Evolutionary conservation across 2,329 filamentous ascomycete species (phyloP).

Genomic region (Fusarium irregulare): DNA sequence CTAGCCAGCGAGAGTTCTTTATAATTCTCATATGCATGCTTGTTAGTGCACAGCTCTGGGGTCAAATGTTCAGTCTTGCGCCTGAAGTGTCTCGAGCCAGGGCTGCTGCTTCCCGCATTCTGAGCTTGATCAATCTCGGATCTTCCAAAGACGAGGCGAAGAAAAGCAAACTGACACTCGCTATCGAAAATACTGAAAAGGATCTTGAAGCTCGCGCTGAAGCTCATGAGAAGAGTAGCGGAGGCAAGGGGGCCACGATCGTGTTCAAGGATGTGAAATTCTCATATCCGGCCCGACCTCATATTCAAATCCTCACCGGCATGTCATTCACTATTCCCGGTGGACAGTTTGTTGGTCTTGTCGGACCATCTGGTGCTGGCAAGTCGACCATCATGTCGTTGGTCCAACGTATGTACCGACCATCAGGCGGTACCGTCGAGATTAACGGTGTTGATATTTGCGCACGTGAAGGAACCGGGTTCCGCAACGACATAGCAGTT

Average conservation of each 20-base stretch:
- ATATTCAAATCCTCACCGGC: conserved; percentile 66
- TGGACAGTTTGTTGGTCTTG: conserved; percentile 71
- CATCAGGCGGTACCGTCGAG: conserved; percentile 54
- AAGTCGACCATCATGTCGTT: conserved; percentile 74
- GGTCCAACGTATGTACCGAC: conserved; percentile 62
- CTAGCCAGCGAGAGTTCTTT: conserved; percentile 76
- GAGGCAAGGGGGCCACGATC: conserved; percentile 57
- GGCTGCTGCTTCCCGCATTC: conserved; percentile 68
- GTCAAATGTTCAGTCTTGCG: conserved; percentile 79
- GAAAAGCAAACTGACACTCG: conserved; percentile 23
- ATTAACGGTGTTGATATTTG: conserved; percentile 62
- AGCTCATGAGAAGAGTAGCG: conserved; percentile 36
- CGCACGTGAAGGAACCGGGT: conserved; percentile 54
- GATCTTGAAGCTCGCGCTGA: conserved; percentile 56
- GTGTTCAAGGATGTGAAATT: conserved; percentile 71
- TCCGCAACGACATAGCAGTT: conserved; percentile 65
- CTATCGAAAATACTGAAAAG: conserved; percentile 33
- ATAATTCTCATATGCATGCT: conserved; percentile 78
- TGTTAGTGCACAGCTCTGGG: conserved; percentile 78
- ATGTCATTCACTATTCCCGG: conserved; percentile 67
- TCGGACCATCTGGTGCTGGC: conserved; percentile 73
- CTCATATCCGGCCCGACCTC: conserved; percentile 72
- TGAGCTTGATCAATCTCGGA: conserved; percentile 61
- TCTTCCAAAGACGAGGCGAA: conserved; percentile 43
- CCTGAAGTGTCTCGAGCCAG: conserved; percentile 78